Evolutionary conservation across 805 yeast genomes (phyloP), one percentile per base, ranked within the genome.

Genomic region (Debaryomyces prosopidis): DNA sequence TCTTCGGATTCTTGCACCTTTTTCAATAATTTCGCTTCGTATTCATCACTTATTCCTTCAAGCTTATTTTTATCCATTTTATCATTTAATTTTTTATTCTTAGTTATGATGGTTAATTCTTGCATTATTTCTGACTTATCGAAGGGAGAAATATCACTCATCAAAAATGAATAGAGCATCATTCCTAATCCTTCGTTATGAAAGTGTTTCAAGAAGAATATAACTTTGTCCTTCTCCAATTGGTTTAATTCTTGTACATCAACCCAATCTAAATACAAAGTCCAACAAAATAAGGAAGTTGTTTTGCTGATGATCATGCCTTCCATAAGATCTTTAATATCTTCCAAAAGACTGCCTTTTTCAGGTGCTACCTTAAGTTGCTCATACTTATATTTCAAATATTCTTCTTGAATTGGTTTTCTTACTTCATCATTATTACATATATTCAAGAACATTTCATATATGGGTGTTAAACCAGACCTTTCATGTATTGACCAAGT

Each of bases 241-340:
- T 76, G 74, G 8, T 69, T 63, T 4, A 89, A 60, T 3, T 72
- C 65, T 5, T 59, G 59, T 6, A 75, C 76, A 61, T 90, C 96
- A 19, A 69, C 53, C 85, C 92, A 86, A 51, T 90, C 94, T 46
- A 89, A 78, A 55, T 80, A 81, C 9, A 84, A 57, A 32, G 76
- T 72, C 96, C 96, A 91, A 1, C 90, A 88, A 26, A 77, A 67
- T 31, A 79, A 70, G 5, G 82, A 81, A 1, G 76, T 74, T 17
- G 84, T 79, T 33, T 80, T 77, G 12, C 92, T 80, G 12, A 85
- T 66, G 3, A 90, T 80, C 84, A 91, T 80, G 30, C 86, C 95
- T 11, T 81, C 83, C 0, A 81, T 80, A 76, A 81, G 73, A 8
- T 77, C 80, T 36, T 68, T 68, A 3, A 90, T 65, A 20, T 77